phyloP scores from a whole-genome alignment of 345 rosid species.

The Cardamine chenopodiifolia region DNA sequence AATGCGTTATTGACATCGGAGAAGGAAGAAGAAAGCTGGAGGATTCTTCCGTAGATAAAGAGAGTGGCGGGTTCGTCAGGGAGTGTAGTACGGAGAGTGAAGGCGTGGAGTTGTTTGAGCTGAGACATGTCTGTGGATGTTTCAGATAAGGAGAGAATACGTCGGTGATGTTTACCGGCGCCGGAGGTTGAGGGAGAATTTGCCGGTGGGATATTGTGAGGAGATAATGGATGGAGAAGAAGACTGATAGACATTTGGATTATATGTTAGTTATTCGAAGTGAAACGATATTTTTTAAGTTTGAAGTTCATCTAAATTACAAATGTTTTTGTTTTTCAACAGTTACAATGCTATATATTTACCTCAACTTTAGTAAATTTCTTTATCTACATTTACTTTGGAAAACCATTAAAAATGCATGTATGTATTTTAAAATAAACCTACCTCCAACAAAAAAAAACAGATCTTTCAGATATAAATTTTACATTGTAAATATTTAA shows the following conservation, averaged over 20 bases:
- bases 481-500: no score
- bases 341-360: no score
- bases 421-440: no score
- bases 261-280: neutral
- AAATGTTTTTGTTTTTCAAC: no score
- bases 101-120: conserved; percentile 81
- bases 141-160: no score
- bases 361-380: no score
- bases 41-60: conserved; percentile 64
- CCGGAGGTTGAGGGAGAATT: conserved; percentile 20
- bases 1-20: conserved; percentile 55
- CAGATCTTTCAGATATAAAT: no score
- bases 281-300: neutral
- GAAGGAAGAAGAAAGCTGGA: conserved; percentile 51
- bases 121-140: conserved; percentile 57
- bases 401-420: no score
- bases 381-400: no score
- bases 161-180: no score
- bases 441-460: no score
- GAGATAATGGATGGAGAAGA: conserved; percentile 45
- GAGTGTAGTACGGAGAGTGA: conserved; percentile 55
- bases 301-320: no score
- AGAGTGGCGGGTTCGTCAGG: conserved; percentile 48
- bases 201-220: conserved; percentile 27
- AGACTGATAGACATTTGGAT: conserved; percentile 41